Base-by-base conservation (phyloP, 257 asterid species). In the Leptodermis oblonga region DNA sequence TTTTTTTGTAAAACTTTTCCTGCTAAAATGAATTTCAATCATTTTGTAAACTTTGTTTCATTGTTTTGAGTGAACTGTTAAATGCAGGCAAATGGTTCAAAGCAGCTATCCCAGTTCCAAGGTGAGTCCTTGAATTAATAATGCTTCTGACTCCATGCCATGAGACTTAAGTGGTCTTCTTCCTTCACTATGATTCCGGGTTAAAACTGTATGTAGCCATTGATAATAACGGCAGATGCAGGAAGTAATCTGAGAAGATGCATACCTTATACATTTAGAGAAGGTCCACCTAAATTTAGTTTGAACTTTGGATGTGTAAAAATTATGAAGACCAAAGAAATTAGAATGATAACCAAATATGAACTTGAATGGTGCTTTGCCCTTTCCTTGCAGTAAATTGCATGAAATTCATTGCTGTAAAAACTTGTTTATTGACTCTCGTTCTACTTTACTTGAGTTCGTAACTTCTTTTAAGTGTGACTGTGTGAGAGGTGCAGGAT, bases 41-140 rank as follows among this genome's bases (percentile, higher is more conserved):
- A 25, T 7, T 37, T 7, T 61, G 31, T n/a, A 25, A 55, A 28
- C 56, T 56, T 51, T n/a, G 30, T n/a, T n/a, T 53, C 45, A 28
- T 70, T 72, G 65, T 69, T 65, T 67, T 62, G 67, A 77, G n/a
- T 78, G 68, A 70, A 64, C 65, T 76, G 42, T 42, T 31, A 73
- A 75, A 66, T 86, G 74, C 95, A 92, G 98, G 85, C 73, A 62
- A 76, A 88, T 65, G 76, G 75, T 70, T 58, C 77, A 61, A 81
- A 79, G 74, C 74, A 43, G 73, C 85, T 64, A 70, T 70, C 73
- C 37, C 75, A 53, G 65, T 72, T 80, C 54, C 78, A 85, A 89
- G 96, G 96, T 86, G 79, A 56, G 82, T n/a, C 62, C 53, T 39
- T 17, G 30, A 20, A 20, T 28, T 30, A 68, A 43, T 22, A 23